Evolutionary conservation across 257 asterid species (phyloP).

Genomic region (Datura wrightii): DNA sequence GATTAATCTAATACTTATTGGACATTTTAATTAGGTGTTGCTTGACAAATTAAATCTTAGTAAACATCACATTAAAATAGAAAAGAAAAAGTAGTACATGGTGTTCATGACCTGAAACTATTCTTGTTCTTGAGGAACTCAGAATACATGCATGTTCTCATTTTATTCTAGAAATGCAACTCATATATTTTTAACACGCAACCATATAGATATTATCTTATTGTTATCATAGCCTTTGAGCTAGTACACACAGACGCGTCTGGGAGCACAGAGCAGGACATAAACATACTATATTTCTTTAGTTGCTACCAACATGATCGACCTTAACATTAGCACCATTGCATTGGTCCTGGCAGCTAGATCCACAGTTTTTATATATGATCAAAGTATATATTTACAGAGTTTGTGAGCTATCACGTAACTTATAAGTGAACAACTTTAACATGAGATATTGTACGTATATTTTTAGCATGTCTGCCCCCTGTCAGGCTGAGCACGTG

Average conservation of each 20-base stretch:
- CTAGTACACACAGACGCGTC: not conserved
- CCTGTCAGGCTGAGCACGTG: too few species aligned
- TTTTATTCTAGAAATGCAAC: not conserved
- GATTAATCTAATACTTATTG: not conserved
- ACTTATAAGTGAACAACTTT: too few species aligned
- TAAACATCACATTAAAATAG: not conserved
- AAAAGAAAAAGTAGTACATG: not conserved
- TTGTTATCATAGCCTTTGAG: too few species aligned
- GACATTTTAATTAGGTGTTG: not conserved
- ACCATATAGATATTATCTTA: not conserved
- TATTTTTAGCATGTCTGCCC: too few species aligned
- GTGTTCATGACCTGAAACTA: not conserved
- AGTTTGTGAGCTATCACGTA: too few species aligned
- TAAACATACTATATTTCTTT: too few species aligned
- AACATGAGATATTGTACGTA: too few species aligned
- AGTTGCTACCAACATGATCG: too few species aligned
- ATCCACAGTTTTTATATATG: too few species aligned
- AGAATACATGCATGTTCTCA: not conserved
- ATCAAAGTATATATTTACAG: too few species aligned
- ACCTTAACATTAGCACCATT: too few species aligned
- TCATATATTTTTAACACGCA: not conserved
- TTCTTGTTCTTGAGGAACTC: not conserved
- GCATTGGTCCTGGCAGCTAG: too few species aligned
- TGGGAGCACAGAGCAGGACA: not conserved
- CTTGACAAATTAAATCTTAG: not conserved